These are phyloP conservation scores for Lasiosphaeria hispida DNA, from an alignment of 495 filamentous ascomycete species.

Conservation along the genomic window DNA sequence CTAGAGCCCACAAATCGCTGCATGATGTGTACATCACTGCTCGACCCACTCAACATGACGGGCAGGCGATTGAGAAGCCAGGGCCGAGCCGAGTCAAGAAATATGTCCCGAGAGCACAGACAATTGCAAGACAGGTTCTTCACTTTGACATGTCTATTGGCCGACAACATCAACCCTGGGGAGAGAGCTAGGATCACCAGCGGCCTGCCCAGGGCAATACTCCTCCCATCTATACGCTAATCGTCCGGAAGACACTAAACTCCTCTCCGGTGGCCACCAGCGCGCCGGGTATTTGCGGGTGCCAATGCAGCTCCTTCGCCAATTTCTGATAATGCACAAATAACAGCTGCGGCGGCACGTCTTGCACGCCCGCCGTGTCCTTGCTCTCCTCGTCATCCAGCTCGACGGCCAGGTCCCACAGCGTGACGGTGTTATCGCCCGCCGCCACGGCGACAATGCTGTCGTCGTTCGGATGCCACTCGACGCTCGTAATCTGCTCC, in stretches of 20 bases:
- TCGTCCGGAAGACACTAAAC: slow-evolving; percentile 74
- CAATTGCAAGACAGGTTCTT: too few species aligned
- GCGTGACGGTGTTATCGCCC: slow-evolving; percentile 88
- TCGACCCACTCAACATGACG: too few species aligned
- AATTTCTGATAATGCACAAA: slow-evolving; percentile 95
- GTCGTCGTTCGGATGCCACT: slow-evolving; percentile 97
- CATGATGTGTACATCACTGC: too few species aligned
- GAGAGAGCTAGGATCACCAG: too few species aligned
- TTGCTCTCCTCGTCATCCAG: slow-evolving; percentile 93
- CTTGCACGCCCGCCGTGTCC: slow-evolving; percentile 80
- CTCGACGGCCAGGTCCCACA: slow-evolving; percentile 97
- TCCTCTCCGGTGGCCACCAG: slow-evolving; percentile 85
- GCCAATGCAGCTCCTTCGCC: slow-evolving; percentile 96
- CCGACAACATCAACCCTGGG: too few species aligned
- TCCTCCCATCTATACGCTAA: slow-evolving; percentile 54
- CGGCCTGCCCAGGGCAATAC: too few species aligned
- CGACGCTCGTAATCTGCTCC: slow-evolving; percentile 90
- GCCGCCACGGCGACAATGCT: slow-evolving; percentile 89
- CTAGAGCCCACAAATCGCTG: too few species aligned
- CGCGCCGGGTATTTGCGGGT: slow-evolving; percentile 90
- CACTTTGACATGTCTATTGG: too few species aligned
- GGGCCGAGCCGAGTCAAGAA: too few species aligned
- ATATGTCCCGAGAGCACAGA: too few species aligned
- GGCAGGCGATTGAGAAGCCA: too few species aligned
- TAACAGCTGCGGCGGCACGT: slow-evolving; percentile 89